Conservation (phyloP, 2,329 filamentous ascomycete species). For the Colletotrichum scovillei region DNA sequence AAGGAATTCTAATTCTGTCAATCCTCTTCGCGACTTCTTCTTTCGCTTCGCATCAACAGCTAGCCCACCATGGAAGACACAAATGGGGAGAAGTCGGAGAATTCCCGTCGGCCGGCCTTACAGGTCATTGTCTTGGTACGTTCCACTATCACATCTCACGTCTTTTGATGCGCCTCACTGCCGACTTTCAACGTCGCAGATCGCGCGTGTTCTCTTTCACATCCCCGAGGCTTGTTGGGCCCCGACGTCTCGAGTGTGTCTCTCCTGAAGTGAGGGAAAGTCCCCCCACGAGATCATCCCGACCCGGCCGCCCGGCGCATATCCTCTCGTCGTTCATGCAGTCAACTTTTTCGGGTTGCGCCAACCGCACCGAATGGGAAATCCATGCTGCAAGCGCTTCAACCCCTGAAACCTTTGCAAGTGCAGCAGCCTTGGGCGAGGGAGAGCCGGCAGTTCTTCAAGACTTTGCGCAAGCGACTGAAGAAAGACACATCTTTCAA, state of each 20-base stretch:
- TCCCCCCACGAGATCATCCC: not conserved
- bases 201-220: not conserved
- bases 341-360: constrained; percentile 15
- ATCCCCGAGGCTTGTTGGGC: not conserved
- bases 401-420: constrained; percentile 17
- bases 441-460: not conserved
- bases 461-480: not conserved
- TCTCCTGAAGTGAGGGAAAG: not conserved
- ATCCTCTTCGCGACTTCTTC: not conserved
- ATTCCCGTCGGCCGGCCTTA: constrained; percentile 59
- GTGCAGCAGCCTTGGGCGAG: not conserved
- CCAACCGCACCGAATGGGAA: constrained; percentile 24
- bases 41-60: not conserved
- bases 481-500: not conserved
- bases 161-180: constrained; percentile 7
- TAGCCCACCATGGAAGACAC: constrained; percentile 21
- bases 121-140: constrained; percentile 82
- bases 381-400: constrained; percentile 8
- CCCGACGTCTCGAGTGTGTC: not conserved
- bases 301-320: constrained; percentile 18
- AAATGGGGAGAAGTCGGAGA: constrained; percentile 24
- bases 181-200: not conserved
- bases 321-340: constrained; percentile 24
- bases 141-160: constrained; percentile 38
- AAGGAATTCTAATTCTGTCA: not conserved